Percentiles rank a stretch among this genome's conserved stretches.
phyloP scores from a whole-genome alignment of 345 rosid species.

The Salix viminalis region DNA sequence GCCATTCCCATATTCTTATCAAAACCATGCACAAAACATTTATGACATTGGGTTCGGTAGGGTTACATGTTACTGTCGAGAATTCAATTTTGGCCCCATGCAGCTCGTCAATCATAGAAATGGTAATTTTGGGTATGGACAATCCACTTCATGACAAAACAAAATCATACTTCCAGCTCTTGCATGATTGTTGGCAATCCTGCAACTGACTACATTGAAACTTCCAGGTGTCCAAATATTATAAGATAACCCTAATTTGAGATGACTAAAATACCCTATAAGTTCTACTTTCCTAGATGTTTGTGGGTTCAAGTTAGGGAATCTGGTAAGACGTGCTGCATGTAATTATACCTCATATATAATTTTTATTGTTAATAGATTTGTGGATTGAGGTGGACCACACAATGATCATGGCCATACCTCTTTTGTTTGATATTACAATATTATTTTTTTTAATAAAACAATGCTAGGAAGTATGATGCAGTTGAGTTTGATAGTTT shows the following conservation, averaged over 20 bases:
- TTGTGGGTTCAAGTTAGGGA: background rate
- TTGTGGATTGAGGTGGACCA: too few relatives aligned
- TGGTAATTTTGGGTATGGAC: background rate
- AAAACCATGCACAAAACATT: background rate
- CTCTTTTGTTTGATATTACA: too few relatives aligned
- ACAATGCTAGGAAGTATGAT: too few relatives aligned
- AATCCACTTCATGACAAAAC: background rate
- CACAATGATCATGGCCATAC: too few relatives aligned
- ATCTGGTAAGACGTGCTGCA: background rate
- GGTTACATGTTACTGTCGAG: background rate
- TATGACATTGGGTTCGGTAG: constrained; percentile 1
- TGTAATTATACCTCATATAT: too few relatives aligned
- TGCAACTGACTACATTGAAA: background rate
- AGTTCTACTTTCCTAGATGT: background rate
- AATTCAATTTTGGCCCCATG: background rate
- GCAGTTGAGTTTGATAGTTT: too few relatives aligned
- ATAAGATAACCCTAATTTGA: background rate
- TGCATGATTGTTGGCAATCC: background rate
- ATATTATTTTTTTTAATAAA: too few relatives aligned
- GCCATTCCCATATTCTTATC: background rate
- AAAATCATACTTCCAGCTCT: background rate
- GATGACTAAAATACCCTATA: background rate
- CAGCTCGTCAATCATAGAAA: background rate
- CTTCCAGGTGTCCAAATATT: background rate
- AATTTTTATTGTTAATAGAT: too few relatives aligned